A percentile compares a stretch with the other conserved stretches of the same genome.
These are phyloP conservation scores for Hippophae gyantsensis DNA, from an alignment of 306 rosid genomes.

Conservation along the genomic window DNA sequence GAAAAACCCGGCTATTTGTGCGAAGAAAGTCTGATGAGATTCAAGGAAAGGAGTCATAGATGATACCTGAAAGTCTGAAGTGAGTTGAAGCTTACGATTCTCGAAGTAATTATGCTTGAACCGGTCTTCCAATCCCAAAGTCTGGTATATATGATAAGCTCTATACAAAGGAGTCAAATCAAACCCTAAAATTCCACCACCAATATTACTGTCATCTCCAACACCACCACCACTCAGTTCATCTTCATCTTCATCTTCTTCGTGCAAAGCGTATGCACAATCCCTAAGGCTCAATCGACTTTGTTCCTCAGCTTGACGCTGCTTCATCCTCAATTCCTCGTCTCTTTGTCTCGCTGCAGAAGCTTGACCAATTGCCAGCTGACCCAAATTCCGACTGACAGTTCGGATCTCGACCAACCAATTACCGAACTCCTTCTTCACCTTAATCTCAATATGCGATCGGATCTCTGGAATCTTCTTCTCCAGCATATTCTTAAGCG, in stretches of 20 bases:
- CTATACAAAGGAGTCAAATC: conserved; percentile 86
- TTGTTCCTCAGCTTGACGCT: conserved; percentile 99
- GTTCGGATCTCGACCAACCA: conserved; percentile 99
- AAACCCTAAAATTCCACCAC: conserved; percentile 53
- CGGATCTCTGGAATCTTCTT: conserved; percentile 94
- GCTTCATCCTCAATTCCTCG: conserved; percentile 94
- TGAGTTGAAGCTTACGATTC: conserved; percentile 88
- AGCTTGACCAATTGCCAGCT: conserved; percentile 86
- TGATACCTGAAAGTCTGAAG: conserved; percentile 96
- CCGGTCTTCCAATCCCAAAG: conserved; percentile 83
- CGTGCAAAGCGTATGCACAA: conserved; percentile 80
- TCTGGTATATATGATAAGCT: conserved; percentile 82
- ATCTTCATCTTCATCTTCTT: conserved; percentile 84
- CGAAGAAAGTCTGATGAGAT: conserved; percentile 93
- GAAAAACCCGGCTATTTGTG: conserved; percentile 93
- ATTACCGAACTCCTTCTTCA: conserved; percentile 83
- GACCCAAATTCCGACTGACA: conserved; percentile 83
- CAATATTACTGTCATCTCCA: conserved; percentile 39
- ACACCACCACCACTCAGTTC: conserved; percentile 37
- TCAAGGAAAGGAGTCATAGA: conserved; percentile 98
- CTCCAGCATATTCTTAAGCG: conserved; percentile 80
- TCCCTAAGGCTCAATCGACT: conserved; percentile 89
- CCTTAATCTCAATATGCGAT: conserved; percentile 72
- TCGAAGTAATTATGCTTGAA: conserved; percentile 87
- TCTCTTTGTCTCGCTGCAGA: conserved; percentile 93